Conservation (phyloP, 2,329 filamentous ascomycete species). For the Aulographum hederae region DNA sequence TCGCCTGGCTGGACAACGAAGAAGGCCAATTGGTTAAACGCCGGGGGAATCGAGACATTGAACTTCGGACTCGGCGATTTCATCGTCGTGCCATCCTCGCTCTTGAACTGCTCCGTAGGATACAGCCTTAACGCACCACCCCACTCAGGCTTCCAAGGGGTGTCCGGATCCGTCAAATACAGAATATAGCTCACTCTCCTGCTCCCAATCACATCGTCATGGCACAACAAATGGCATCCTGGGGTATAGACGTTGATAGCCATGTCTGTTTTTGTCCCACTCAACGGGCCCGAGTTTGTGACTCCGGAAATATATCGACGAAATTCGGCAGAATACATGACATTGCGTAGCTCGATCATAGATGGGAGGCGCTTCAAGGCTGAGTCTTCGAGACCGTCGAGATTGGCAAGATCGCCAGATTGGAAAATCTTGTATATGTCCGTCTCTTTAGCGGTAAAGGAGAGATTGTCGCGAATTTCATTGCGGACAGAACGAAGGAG, state of each 20-base stretch:
- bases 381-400: constrained; percentile 79
- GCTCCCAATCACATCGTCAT: constrained; percentile 98
- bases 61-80: constrained; percentile 66
- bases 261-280: constrained; percentile 93
- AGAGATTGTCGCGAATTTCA: constrained; percentile 79
- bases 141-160: constrained; percentile 78
- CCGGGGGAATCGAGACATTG: constrained; percentile 70
- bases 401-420: constrained; percentile 89
- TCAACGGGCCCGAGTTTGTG: constrained; percentile 71
- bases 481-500: constrained; percentile 72
- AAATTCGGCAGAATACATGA: constrained; percentile 80
- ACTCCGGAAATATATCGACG: constrained; percentile 75
- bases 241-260: constrained; percentile 97
- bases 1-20: constrained; percentile 97
- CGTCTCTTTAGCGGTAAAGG: constrained; percentile 95
- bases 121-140: constrained; percentile 82
- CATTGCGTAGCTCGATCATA: constrained; percentile 79
- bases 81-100: constrained; percentile 54
- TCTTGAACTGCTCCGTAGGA: constrained; percentile 46
- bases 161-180: constrained; percentile 85
- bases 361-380: constrained; percentile 76
- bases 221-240: constrained; percentile 85
- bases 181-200: constrained; percentile 91
- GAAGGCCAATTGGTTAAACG: constrained; percentile 95
- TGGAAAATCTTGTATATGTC: constrained; percentile 99